These are phyloP conservation scores for Hyphopichia pseudoburtonii DNA, from an alignment of 1,139 yeast genomes.

Conservation along the genomic window DNA sequence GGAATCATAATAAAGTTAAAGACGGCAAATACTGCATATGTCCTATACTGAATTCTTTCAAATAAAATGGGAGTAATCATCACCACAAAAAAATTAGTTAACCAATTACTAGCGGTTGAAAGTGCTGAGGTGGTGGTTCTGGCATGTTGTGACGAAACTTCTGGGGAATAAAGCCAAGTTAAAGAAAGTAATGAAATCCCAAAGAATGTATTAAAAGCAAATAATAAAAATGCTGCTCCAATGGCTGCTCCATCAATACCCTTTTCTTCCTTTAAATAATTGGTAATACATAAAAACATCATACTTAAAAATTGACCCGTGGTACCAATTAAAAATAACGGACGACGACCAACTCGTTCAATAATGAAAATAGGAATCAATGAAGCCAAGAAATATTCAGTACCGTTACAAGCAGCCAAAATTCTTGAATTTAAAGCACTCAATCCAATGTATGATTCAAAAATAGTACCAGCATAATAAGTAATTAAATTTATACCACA, in stretches of 20 bases:
- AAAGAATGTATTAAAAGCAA: slow-evolving; percentile 13
- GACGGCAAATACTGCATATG: slow-evolving; percentile 29
- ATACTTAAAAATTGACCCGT: slow-evolving; percentile 8
- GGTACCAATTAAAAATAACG: slow-evolving; percentile 2
- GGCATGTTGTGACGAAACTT: slow-evolving; percentile 22
- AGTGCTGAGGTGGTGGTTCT: slow-evolving; percentile 33
- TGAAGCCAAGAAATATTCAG: slow-evolving; percentile 24
- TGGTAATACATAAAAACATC: slow-evolving; percentile 13
- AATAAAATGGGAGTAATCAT: slow-evolving; percentile 30
- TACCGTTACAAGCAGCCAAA: slow-evolving; percentile 28
- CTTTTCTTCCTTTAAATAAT: slow-evolving; percentile 7
- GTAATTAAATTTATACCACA: slow-evolving; percentile 30
- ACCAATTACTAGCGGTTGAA: slow-evolving; percentile 41
- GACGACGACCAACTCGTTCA: slow-evolving; percentile 5
- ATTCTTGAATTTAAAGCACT: slow-evolving; percentile 25
- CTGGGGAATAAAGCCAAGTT: slow-evolving; percentile 24
- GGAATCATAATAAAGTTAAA: slow-evolving; percentile 23
- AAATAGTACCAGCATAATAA: slow-evolving; percentile 31
- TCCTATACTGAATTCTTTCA: slow-evolving; percentile 23
- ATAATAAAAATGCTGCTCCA: slow-evolving; percentile 15
- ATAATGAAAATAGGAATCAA: slow-evolving; percentile 2
- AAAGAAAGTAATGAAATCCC: slow-evolving; percentile 28
- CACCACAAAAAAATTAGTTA: slow-evolving; percentile 39
- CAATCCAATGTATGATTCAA: slow-evolving; percentile 32
- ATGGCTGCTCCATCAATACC: slow-evolving; percentile 8